Base-by-base conservation (phyloP, 83 land plant genomes). In the Diphasiastrum complanatum region DNA sequence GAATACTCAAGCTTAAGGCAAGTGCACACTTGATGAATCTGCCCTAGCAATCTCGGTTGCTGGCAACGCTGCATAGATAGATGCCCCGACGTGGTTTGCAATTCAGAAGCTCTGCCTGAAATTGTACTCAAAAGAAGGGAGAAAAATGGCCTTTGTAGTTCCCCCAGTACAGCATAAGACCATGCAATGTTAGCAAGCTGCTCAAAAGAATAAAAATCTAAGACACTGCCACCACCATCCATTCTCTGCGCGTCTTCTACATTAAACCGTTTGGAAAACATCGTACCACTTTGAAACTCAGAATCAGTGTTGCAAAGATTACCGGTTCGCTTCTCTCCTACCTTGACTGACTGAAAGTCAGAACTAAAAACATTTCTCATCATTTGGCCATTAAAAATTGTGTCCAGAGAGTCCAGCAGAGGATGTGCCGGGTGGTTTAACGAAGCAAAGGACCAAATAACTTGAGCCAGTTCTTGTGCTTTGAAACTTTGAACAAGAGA, bases 111-210 rank as follows among this genome's bases (percentile, higher is more conserved):
- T 14, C 40, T 49, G 1, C 32, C 59, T 34, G 31, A 33, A 25
- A 90, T 25, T 49, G 74, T 72, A 28, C n/a, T 71, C 93, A 95
- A 91, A 0, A 88, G 33, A 48, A 59, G 69, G 27, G 67, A 54
- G 66, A 85, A 92, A 70, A 76, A 85, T 4, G 63, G 72, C 1
- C 91, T 77, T 5, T 69, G 73, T 70, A 88, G 53, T 74, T 82
- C 83, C 12, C 83, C 85, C 24, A 92, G 73, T 32, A 88, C 91
- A 56, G 87, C 83, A 68, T 79, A 85, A 18, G 98, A 92, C 98
- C 98, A 92, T 43, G 91, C 87, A 63, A 92, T 74, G 51, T 70
- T 81, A 16, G 96, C 85, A 32, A 92, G 83, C 51, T 92, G 95
- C 52, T 81, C 81, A 22, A 47, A 37, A 24, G 48, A 38, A 19